Evolutionary conservation across 129 eudicot genomes (phyloP), one percentile per base, ranked within the genome.

Genomic region (sunflower (Helianthus annuus)): DNA sequence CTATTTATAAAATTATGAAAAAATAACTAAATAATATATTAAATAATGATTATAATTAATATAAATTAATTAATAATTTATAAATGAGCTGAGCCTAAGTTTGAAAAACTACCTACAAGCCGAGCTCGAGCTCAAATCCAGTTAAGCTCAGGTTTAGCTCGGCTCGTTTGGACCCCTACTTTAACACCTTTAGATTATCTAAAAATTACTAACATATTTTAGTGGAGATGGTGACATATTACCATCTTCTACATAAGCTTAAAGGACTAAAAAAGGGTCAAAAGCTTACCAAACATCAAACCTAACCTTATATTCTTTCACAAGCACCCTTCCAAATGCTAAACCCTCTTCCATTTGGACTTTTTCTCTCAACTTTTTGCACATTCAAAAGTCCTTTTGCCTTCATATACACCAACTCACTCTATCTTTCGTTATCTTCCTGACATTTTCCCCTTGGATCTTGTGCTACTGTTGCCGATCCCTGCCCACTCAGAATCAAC

Each of bases 251-350:
- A 48, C 53, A 76, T 29, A 57, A 54, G 54, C 55, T 56, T 27
- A 57, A 32, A 56, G 68, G 49, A 9, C n/a, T 67, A 11, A 27
- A 52, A 69, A 69, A 32, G 16, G 80, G 66, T 73, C 45, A 76
- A 76, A 76, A 76, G 68, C 32, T 75, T 58, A 52, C 44, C 64
- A 17, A 69, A 48, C 69, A 69, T 52, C 64, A 69, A 69, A 79
- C 79, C 83, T 79, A 79, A 79, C 81, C 83, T 67, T 34, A 76
- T 73, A 85, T 85, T 76, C 90, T 79, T 45, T 60, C 63, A 72
- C 12, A 69, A 64, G 40, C 76, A 79, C 32, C 44, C 80, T 64
- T 79, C 87, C 91, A 86, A 82, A 75, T 56, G 73, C 81, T 76
- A 81, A 66, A 29, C 71, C 76, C 74, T 71, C 44, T 48, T 64